Conservation (phyloP, 2,329 filamentous ascomycete species). For the Gnomoniopsis sp. region DNA sequence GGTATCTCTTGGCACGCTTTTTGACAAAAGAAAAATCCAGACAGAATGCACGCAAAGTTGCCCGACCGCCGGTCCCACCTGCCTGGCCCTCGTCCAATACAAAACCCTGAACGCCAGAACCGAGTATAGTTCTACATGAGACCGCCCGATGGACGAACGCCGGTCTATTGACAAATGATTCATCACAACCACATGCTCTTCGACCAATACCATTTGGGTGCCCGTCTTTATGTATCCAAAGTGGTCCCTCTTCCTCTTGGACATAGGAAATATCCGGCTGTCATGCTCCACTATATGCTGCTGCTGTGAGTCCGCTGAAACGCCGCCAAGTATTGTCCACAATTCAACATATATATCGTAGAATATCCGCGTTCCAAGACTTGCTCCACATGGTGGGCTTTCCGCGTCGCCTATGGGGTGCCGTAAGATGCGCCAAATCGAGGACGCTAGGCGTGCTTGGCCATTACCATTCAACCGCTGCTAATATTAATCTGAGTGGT, state of each 20-base stretch:
- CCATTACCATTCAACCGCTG: neutral
- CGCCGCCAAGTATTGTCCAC: neutral
- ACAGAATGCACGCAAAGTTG: neutral
- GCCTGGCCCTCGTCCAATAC: neutral
- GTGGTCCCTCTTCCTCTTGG: neutral
- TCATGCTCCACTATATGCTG: neutral
- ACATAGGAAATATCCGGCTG: neutral
- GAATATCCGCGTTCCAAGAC: no score
- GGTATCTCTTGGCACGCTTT: neutral
- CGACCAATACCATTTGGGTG: neutral
- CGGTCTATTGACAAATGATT: neutral
- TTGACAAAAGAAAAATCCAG: neutral
- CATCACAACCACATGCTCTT: neutral
- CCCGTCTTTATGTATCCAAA: neutral
- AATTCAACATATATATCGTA: neutral
- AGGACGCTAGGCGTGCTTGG: no score
- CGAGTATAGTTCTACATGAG: neutral
- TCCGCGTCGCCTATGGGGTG: neutral
- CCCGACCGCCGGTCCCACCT: neutral
- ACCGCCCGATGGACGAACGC: neutral
- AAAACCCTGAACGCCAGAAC: neutral
- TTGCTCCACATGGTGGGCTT: no score
- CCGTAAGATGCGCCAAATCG: neutral
- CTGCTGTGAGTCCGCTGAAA: neutral
- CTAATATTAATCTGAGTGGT: neutral